phyloP scores from a whole-genome alignment of 129 eudicot genomes.

The Ambrosia artemisiifolia region DNA sequence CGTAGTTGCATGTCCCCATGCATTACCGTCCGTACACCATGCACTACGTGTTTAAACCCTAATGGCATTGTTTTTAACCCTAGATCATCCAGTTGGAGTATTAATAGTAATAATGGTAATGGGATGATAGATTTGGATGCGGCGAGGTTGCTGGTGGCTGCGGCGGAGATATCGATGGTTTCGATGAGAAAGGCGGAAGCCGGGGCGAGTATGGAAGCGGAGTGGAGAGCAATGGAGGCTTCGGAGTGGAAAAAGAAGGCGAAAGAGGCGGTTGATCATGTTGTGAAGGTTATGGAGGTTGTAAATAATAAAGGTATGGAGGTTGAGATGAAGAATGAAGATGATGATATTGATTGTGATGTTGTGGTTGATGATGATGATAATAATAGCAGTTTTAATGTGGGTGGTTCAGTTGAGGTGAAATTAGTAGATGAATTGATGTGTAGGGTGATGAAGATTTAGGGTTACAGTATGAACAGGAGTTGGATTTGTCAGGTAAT shows the following conservation, averaged over 20 bases:
- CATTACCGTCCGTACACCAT: conserved; percentile 31
- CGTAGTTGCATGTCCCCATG: conserved; percentile 30
- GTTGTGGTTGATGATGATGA: not conserved
- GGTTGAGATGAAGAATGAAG: not conserved
- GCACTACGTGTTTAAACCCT: conserved; percentile 51
- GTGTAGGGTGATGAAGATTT: conserved; percentile 10
- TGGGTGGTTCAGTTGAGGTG: conserved; percentile 36
- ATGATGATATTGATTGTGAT: not conserved
- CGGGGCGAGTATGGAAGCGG: conserved; percentile 43
- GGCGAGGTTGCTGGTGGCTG: conserved; percentile 49
- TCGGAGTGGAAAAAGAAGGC: conserved; percentile 49
- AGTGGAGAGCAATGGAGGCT: conserved; percentile 55
- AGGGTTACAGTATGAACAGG: not conserved
- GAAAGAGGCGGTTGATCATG: conserved; percentile 48
- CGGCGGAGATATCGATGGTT: conserved; percentile 37
- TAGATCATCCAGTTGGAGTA: not conserved
- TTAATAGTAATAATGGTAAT: not conserved
- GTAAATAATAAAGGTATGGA: conserved; percentile 27
- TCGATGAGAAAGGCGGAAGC: conserved; percentile 46
- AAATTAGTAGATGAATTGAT: conserved; percentile 26
- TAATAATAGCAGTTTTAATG: not conserved
- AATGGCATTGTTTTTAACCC: conserved; percentile 29
- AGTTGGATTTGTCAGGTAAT: not conserved
- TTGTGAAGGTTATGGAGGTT: conserved; percentile 29
- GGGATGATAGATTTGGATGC: conserved; percentile 29